These are phyloP conservation scores for Camellia sinensis DNA, from an alignment of 148 eudicot genomes.

Conservation along the genomic window DNA sequence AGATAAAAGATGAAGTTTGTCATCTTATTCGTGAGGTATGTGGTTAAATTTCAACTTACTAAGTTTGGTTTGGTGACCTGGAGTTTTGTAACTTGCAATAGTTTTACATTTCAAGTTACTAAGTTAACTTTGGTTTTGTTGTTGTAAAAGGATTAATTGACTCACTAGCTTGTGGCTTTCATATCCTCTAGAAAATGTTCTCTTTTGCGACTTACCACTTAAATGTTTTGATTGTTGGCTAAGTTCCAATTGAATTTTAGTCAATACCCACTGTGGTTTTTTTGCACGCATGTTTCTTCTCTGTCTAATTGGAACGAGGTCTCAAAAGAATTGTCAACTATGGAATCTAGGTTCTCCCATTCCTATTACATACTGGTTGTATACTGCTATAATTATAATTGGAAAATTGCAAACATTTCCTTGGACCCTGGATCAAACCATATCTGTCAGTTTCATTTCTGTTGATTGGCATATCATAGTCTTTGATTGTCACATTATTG, in stretches of 20 bases:
- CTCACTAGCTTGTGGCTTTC: neutral
- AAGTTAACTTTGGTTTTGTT: neutral
- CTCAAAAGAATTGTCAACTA: neutral
- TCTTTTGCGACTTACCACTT: too few relatives aligned
- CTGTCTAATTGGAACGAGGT: neutral
- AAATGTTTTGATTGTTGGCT: neutral
- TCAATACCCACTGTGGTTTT: neutral
- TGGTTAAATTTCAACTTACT: neutral
- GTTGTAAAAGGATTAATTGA: neutral
- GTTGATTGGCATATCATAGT: neutral
- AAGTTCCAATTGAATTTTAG: neutral
- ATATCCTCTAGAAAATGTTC: neutral
- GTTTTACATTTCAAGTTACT: neutral
- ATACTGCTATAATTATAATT: neutral
- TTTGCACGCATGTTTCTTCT: neutral
- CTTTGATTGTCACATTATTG: neutral
- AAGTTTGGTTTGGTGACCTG: neutral
- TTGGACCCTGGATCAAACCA: neutral
- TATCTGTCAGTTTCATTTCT: neutral
- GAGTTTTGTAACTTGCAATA: neutral
- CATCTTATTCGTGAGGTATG: constrained; percentile 40
- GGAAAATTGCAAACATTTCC: neutral
- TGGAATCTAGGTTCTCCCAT: neutral
- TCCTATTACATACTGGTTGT: neutral
- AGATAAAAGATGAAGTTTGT: constrained; percentile 33